phyloP scores from a whole-genome alignment of 495 filamentous ascomycete genomes.

The Cercophora newfieldiana region DNA sequence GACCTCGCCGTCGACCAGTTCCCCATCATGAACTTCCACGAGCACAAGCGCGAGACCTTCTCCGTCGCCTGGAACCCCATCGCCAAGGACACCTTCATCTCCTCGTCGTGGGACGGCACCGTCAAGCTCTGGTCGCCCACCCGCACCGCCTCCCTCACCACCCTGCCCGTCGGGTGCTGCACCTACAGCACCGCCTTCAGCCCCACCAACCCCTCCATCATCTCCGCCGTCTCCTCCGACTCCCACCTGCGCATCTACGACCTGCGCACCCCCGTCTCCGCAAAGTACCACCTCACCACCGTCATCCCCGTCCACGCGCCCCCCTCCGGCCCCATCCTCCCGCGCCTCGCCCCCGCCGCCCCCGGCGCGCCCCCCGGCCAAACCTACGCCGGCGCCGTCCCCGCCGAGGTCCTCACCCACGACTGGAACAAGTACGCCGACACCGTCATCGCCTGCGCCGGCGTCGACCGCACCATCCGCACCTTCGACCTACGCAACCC shows the following conservation, averaged over 20 bases:
- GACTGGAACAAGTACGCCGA: conserved; percentile 99
- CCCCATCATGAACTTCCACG: conserved; percentile 83
- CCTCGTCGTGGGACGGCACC: conserved; percentile 90
- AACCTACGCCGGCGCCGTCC: conserved; percentile 36
- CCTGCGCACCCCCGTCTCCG: conserved; percentile 74
- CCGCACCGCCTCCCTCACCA: conserved; percentile 67
- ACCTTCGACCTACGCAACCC: conserved; percentile 85
- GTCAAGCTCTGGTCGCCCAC: conserved; percentile 89
- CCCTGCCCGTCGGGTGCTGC: conserved; percentile 85
- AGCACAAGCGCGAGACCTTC: conserved; percentile 90
- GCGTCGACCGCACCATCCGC: conserved; percentile 84
- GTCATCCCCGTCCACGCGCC: conserved; percentile 74
- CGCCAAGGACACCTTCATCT: conserved; percentile 85
- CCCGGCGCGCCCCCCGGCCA: conserved; percentile 22
- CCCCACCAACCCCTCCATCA: conserved; percentile 73
- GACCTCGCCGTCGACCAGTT: conserved; percentile 76
- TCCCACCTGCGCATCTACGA: conserved; percentile 87
- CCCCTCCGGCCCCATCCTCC: conserved; percentile 39
- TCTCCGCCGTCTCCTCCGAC: conserved; percentile 82
- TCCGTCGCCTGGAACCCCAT: conserved; percentile 89
- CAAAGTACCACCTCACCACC: conserved; percentile 77
- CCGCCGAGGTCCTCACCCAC: conserved; percentile 81
- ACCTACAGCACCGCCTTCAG: conserved; percentile 84
- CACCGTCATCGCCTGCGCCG: conserved; percentile 77
- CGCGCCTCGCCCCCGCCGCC: conserved; percentile 26